These are phyloP conservation scores for Xylaria sp. DNA, from an alignment of 2,329 filamentous ascomycete genomes.

Conservation along the genomic window DNA sequence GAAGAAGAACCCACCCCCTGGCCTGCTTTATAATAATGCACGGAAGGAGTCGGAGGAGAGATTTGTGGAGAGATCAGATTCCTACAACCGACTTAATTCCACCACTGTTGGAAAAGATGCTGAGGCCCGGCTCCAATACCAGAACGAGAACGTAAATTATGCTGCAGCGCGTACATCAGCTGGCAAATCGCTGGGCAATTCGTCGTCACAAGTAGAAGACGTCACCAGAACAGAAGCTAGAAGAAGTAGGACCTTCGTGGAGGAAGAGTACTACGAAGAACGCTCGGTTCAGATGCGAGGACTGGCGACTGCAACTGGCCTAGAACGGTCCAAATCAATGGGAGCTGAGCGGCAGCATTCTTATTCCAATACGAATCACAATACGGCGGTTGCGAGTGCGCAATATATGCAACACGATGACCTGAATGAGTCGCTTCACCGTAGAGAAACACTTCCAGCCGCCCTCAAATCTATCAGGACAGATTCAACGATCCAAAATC, in stretches of 20 bases:
- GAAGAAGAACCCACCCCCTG: constrained; percentile 52
- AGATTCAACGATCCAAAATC: constrained; percentile 12
- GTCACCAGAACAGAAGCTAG: constrained; percentile 23
- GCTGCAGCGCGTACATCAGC: constrained; percentile 1
- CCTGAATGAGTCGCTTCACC: constrained; percentile 10
- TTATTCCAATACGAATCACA: constrained; percentile 13
- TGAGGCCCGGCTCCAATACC: constrained; percentile 3
- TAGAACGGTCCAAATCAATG: constrained; percentile 24
- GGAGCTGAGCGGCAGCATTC: constrained; percentile 16
- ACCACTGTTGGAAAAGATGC: constrained; percentile 5
- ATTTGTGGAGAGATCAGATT: constrained; percentile 32
- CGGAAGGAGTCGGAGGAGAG: constrained; percentile 41
- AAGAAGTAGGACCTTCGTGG: constrained; percentile 23
- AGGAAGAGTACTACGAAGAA: constrained; percentile 22
- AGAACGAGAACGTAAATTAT: constrained; percentile 1
- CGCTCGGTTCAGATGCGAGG: constrained; percentile 23
- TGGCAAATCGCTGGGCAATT: constrained; percentile 14
- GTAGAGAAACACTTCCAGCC: constrained; percentile 5
- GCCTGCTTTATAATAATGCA: constrained; percentile 41
- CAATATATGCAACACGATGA: constrained; percentile 16
- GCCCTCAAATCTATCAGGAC: constrained; percentile 17
- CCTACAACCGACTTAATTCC: constrained; percentile 24
- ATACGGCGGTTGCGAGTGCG: constrained; percentile 14
- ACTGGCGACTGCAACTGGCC: constrained; percentile 22
- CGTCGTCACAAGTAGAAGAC: constrained; percentile 18